phyloP scores from a whole-genome alignment of 2,329 filamentous ascomycete species.

The Fusarium mangiferae region DNA sequence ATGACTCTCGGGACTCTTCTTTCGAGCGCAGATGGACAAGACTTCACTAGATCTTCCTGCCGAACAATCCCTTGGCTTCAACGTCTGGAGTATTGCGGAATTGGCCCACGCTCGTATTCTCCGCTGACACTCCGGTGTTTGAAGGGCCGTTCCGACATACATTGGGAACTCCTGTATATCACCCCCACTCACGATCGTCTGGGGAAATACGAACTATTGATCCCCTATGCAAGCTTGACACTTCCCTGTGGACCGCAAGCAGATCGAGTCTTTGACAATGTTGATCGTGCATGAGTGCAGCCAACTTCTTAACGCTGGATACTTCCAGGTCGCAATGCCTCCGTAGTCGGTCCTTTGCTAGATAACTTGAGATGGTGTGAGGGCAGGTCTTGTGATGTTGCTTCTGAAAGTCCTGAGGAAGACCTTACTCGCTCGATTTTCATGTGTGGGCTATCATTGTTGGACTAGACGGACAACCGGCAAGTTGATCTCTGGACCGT shows the following conservation, averaged over 20 bases:
- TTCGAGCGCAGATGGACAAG: not conserved
- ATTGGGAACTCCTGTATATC: slow-evolving; percentile 23
- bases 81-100: slow-evolving; percentile 11
- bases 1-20: not conserved
- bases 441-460: not conserved
- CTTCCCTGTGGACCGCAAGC: not conserved
- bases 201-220: slow-evolving; percentile 19
- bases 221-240: not conserved
- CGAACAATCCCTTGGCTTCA: not conserved
- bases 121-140: slow-evolving; percentile 13
- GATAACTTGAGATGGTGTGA: not conserved
- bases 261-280: not conserved
- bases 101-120: not conserved
- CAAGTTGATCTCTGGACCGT: not conserved
- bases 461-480: not conserved
- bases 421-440: not conserved
- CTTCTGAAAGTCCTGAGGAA: not conserved
- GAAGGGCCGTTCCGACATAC: slow-evolving; percentile 26
- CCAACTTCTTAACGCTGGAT: not conserved
- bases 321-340: not conserved
- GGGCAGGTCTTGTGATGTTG: not conserved
- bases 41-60: not conserved
- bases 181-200: slow-evolving; percentile 27
- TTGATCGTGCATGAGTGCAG: not conserved
- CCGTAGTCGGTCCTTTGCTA: not conserved